Evolutionary conservation across 352 stramenopile genomes (phyloP), one percentile per base, ranked within the genome.

Genomic region (Pythium diclinum): DNA sequence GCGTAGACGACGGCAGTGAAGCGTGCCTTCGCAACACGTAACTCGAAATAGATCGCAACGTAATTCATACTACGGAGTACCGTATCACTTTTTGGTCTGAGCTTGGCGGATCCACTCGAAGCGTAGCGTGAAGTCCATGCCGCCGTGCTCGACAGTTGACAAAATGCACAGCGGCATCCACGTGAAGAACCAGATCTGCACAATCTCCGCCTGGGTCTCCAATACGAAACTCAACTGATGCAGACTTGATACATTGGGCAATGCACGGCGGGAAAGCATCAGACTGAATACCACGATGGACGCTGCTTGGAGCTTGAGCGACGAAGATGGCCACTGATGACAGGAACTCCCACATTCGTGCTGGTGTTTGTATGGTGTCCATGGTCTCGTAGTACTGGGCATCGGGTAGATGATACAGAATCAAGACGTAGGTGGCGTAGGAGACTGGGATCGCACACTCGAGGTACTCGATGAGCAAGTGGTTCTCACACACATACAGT

Each of bases 361-460:
- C 16, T n/a, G 28, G 19, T 21, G 55, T 9, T 9, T 47, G 34
- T 23, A 67, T n/a, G 16, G 30, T 6, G 4, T 38, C 16, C 17
- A 66, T 36, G 48, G 51, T 47, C 14, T 59, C 54, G 54, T 72
- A 78, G 57, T 78, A 82, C 21, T 53, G 38, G 1, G 36, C 61
- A 62, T 78, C 78, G 11, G 72, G 69, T 6, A 79, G 44, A 6
- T 68, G 11, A 16, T 54, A 59, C 1, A 82, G 46, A 25, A 76
- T 19, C 10, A 61, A 14, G 14, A 71, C 47, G 56, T 70, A 74
- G 14, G 51, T 25, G 1, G 36, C 53, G 58, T 74, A 77, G 8
- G 69, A 19, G 13, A 72, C 4, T 6, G 67, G 67, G 21, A 72
- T 59, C 9, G 63, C 19, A 11, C 48, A 51, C 54, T 77, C 67